Evolutionary conservation across 2,329 filamentous ascomycete genomes (phyloP), one percentile per base, ranked within the genome.

Genomic region (Alternaria panax): DNA sequence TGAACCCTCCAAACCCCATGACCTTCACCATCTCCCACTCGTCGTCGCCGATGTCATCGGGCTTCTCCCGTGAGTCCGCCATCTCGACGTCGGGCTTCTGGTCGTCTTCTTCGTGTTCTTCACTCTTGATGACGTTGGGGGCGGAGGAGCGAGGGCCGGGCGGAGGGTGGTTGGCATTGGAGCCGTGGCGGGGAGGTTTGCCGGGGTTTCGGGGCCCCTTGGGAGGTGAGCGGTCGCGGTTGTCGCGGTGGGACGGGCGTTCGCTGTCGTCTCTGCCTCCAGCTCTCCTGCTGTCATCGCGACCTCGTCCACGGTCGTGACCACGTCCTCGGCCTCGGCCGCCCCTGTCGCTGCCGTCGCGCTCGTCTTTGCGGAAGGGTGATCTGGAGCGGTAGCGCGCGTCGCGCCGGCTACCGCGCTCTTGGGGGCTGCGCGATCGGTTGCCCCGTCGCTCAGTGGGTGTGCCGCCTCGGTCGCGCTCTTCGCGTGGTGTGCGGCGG

Each of bases 1-100:
- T 89, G 79, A 98, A 99, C 1, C 86, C 87, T 18, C 88, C 88
- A 73, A 99, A 97, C 2, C 95, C 95, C 91, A 99, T 93, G 82
- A 93, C 88, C 50, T 89, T 88, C 69, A 88, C 85, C 90, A 98
- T 94, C 60, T 90, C 83, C 51, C 89, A 87, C 63, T 90, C 88
- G 63, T 93, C 90, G 56, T 84, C 85, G 30, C 85, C 85, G 50
- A 84, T 80, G 16, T 83, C 72, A 27, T 72, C 69, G 1, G 72
- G 72, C 43, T 68, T 66, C 46, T 66, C 60, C n/a, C 62, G 62
- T 52, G 66, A 57, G 36, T 70, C 73, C 54, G 68, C 64, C 74
- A 75, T 75, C 24, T 69, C 62, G 12, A 68, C 63, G n/a, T 75
- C 73, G 14, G 64, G 64, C n/a, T 54, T 50, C 16, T 67, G 68